These are phyloP conservation scores for Erythrobasidium hasegawianum DNA, from an alignment of 1,284 basidiomycete genomes.

Conservation along the genomic window DNA sequence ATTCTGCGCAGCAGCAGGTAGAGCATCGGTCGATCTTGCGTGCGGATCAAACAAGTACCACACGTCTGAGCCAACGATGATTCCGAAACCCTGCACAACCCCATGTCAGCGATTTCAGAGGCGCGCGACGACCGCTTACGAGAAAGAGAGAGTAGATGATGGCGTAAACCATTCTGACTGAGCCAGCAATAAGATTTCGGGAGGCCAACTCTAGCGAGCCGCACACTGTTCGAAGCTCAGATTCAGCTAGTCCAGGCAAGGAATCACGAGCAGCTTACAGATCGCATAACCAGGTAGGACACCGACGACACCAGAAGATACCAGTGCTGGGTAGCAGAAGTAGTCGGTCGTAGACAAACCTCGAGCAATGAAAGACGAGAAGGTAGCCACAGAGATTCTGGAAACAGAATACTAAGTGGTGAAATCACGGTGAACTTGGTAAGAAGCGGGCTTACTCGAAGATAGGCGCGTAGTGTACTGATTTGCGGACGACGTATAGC, in stretches of 20 bases:
- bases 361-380: conserved; percentile 74
- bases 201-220: conserved; percentile 81
- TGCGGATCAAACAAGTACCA: conserved; percentile 71
- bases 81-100: conserved; percentile 63
- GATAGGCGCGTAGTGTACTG: conserved; percentile 77
- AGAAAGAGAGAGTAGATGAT: conserved; percentile 84
- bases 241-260: too few species aligned
- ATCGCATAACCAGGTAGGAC: conserved; percentile 75
- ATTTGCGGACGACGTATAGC: conserved; percentile 69
- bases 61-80: conserved; percentile 80
- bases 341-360: conserved; percentile 66
- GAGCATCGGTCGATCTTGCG: conserved; percentile 57
- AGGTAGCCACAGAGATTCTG: conserved; percentile 74
- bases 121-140: conserved; percentile 48
- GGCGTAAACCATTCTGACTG: conserved; percentile 84
- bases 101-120: conserved; percentile 9
- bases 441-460: conserved; percentile 66
- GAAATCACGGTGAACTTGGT: too few species aligned
- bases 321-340: conserved; percentile 79
- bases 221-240: conserved; percentile 55
- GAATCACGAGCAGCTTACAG: conserved; percentile 58
- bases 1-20: conserved; percentile 56
- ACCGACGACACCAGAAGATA: conserved; percentile 72
- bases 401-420: neutral
- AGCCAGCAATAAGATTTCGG: conserved; percentile 80